phyloP scores from a whole-genome alignment of 2,329 filamentous ascomycete species.

The Emergomyces pasteurianus region DNA sequence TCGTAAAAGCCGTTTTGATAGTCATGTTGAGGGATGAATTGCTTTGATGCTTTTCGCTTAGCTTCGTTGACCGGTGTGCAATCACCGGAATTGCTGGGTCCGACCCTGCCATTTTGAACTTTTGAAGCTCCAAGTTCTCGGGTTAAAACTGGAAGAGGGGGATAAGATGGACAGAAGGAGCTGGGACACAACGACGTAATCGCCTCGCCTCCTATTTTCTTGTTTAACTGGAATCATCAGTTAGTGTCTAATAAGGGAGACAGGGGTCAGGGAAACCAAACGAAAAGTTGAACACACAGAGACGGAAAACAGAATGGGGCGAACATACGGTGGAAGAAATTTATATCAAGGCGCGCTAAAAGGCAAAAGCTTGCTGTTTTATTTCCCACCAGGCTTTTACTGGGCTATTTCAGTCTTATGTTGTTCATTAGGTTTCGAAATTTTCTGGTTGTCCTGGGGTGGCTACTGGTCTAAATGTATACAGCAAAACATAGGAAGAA shows the following conservation, averaged over 20 bases:
- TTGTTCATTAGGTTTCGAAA: no score
- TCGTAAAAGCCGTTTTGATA: constrained; percentile 33
- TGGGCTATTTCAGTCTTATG: no score
- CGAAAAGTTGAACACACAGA: neutral
- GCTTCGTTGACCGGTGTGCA: neutral
- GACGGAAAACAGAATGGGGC: neutral
- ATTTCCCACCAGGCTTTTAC: no score
- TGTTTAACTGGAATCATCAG: neutral
- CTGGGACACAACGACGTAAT: neutral
- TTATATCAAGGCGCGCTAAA: neutral
- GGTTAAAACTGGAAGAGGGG: neutral
- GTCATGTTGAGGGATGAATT: constrained; percentile 29
- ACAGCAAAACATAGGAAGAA: neutral
- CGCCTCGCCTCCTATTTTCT: neutral
- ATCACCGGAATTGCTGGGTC: neutral
- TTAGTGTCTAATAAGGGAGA: neutral
- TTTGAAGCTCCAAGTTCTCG: neutral
- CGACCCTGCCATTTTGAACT: neutral
- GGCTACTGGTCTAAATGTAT: neutral
- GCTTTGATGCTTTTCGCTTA: neutral
- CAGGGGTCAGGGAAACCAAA: neutral
- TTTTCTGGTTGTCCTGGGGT: neutral
- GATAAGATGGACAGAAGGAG: no score
- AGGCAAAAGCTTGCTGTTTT: neutral
- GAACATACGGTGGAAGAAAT: neutral